phyloP scores from a whole-genome alignment of 73 alveolate species.

The Blepharisma japonicum region DNA sequence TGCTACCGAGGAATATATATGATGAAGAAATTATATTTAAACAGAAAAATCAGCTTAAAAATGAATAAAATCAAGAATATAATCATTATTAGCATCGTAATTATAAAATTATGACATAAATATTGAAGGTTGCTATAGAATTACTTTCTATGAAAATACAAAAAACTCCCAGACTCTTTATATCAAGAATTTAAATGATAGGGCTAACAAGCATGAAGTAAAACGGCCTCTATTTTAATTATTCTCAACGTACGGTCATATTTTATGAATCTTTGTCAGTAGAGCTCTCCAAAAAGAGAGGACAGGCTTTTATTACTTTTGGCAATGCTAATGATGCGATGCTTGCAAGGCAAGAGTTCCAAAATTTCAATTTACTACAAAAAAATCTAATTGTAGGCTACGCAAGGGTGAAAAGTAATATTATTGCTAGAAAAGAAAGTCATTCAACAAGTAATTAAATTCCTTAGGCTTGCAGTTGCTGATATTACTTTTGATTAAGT shows the following conservation, averaged over 20 bases:
- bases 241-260: neutral
- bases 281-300: neutral
- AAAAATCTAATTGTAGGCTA: neutral
- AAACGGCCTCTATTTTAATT: neutral
- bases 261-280: neutral
- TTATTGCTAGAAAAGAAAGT: conserved; percentile 4
- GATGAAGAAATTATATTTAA: no score
- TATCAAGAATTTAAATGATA: no score
- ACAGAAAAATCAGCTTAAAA: no score
- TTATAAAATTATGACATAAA: no score
- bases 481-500: no score
- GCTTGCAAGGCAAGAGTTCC: neutral
- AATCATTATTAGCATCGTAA: neutral
- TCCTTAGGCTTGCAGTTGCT: no score
- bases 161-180: no score
- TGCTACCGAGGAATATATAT: no score
- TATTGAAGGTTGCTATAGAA: no score
- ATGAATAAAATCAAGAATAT: no score
- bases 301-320: conserved; percentile 11
- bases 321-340: neutral
- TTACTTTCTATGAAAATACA: no score
- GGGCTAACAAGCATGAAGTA: neutral
- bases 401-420: neutral
- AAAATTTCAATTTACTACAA: neutral
- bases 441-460: no score